phyloP scores from a whole-genome alignment of 2,329 filamentous ascomycete species.

The Fusarium secorum region DNA sequence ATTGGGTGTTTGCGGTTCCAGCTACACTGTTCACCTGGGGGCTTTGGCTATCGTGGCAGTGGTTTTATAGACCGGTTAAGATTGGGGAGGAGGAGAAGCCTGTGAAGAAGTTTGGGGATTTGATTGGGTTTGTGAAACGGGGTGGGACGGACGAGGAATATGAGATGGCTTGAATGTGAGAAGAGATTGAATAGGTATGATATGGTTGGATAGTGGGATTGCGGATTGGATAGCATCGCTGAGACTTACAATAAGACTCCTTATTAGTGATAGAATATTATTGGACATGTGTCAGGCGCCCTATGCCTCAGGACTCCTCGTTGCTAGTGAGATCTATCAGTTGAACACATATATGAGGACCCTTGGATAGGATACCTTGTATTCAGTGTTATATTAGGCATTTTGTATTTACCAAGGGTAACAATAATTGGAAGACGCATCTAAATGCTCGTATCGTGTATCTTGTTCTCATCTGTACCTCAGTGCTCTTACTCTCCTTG shows the following conservation, averaged over 20 bases:
- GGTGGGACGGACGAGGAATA: not conserved
- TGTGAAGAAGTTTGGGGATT: not conserved
- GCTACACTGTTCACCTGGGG: conserved; percentile 37
- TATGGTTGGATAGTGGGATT: not conserved
- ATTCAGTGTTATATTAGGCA: not conserved
- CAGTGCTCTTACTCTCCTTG: not conserved
- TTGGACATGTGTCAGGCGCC: not conserved
- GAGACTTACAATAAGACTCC: rapidly evolving
- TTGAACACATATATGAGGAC: too few species aligned
- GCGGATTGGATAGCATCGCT: not conserved
- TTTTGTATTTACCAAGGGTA: rapidly evolving
- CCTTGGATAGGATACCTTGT: not conserved
- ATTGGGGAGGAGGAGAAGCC: conserved; percentile 18
- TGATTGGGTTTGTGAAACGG: not conserved
- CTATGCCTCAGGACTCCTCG: not conserved
- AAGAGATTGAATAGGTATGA: rapidly evolving
- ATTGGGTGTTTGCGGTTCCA: conserved; percentile 45
- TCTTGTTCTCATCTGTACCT: not conserved
- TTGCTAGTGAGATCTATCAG: not conserved
- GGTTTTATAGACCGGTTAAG: not conserved
- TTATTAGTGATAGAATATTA: not conserved
- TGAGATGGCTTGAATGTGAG: not conserved
- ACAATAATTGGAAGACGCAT: rapidly evolving
- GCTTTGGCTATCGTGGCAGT: conserved; percentile 33
- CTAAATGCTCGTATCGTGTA: not conserved